phyloP scores from a whole-genome alignment of 371 early-diverging fungal genomes.

The Phascolomyces articulosus region DNA sequence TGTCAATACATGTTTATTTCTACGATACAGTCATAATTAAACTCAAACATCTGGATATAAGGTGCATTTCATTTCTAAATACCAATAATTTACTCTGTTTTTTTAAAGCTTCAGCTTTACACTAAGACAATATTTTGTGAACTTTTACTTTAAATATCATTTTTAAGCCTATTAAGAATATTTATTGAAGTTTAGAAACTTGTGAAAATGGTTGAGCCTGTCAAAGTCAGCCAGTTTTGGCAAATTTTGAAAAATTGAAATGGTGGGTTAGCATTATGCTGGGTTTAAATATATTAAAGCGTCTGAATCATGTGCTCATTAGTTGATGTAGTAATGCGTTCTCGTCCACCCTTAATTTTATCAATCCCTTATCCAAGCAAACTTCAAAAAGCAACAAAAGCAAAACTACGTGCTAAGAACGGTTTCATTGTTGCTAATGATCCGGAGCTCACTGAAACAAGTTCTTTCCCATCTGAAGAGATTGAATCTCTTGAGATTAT shows the following conservation, averaged over 20 bases:
- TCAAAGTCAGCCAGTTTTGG: neutral
- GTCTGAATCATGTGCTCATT: too few species aligned
- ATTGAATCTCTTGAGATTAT: too few species aligned
- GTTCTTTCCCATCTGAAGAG: too few species aligned
- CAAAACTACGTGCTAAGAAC: too few species aligned
- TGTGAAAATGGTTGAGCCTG: neutral
- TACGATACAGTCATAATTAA: too few species aligned
- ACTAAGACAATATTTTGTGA: neutral
- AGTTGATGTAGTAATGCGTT: too few species aligned
- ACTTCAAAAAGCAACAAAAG: neutral
- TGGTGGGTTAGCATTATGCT: too few species aligned
- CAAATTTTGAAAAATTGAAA: neutral
- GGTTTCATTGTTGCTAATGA: too few species aligned
- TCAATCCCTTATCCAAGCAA: neutral
- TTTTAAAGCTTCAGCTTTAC: neutral
- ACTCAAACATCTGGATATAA: too few species aligned
- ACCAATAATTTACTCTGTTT: neutral
- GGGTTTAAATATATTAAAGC: too few species aligned
- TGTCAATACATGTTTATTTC: too few species aligned
- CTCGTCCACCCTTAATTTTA: neutral
- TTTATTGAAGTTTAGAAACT: neutral
- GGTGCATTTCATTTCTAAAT: neutral
- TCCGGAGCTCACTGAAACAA: too few species aligned
- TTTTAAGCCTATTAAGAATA: neutral
- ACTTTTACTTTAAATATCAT: neutral